Evolutionary conservation across 1,284 basidiomycete species (phyloP).

Genomic region (Ustilago lituana): DNA sequence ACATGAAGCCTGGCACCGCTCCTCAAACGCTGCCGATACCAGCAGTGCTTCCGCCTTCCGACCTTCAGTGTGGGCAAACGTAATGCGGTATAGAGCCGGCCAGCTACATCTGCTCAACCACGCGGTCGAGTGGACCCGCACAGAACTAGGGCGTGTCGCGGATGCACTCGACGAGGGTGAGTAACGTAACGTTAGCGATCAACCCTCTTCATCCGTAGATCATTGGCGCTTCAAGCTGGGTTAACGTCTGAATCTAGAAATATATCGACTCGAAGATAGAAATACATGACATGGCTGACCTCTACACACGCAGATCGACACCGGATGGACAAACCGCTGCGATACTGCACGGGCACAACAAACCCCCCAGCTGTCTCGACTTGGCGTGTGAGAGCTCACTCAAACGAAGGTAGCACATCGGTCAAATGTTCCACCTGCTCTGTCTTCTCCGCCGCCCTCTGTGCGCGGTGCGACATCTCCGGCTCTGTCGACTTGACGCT

Average conservation of each 20-base stretch:
- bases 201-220: too few relatives aligned
- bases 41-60: neutral
- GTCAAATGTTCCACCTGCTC: constrained; percentile 31
- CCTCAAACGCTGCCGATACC: neutral
- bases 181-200: too few relatives aligned
- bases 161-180: constrained; percentile 33
- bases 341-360: too few relatives aligned
- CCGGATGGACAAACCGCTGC: neutral
- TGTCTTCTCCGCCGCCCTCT: constrained; percentile 41
- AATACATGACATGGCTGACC: too few relatives aligned
- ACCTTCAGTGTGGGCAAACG: constrained; percentile 9
- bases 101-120: constrained; percentile 32
- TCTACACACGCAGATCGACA: neutral
- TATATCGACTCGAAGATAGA: too few relatives aligned
- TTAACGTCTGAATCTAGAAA: too few relatives aligned
- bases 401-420: constrained; percentile 39
- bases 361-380: too few relatives aligned
- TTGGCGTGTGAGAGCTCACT: too few relatives aligned
- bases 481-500: constrained; percentile 13
- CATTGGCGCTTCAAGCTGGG: too few relatives aligned
- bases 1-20: constrained; percentile 12
- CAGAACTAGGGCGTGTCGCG: constrained; percentile 20
- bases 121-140: constrained; percentile 41
- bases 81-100: constrained; percentile 34
- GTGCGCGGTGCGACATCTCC: constrained; percentile 29